Base-by-base conservation (phyloP, 1,284 basidiomycete species). In the Rugosomyces carneus region DNA sequence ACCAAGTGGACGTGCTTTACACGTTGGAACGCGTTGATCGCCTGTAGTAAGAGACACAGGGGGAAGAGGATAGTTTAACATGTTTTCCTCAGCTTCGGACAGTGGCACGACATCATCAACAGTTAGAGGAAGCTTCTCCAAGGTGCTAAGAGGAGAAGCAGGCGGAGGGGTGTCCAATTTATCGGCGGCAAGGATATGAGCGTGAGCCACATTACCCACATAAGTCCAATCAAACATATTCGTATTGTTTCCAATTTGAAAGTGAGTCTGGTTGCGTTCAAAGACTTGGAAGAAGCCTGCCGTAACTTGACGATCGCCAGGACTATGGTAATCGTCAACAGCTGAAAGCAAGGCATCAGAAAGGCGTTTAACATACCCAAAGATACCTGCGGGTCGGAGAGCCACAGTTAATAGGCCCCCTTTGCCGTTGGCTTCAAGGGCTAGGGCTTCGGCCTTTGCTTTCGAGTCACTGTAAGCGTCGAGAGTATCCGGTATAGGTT, bases 201-300 rank as follows among this genome's bases (percentile, higher is more conserved):
- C 95, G 59, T 90, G 81, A 0, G 93, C 94, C 51, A 96, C 87
- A 64, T 99, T 99, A 53, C 84, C 91, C 53, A 99, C 93, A 60
- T 97, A 98, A 1, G 95, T 98, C 84, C 91, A 97, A 68, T 99
- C 96, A 58, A 93, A 95, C 8, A 98, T 70, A 65, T 99, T 99
- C 51, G 75, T 80, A 70, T 98, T 98, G 66, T 87, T 75, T 38
- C 96, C 96, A 51, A 99, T 84, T 68, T 98, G 95, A 73, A 92
- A 90, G 54, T 90, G 83, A 1, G 93, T 93, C 66, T 95, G 89
- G 18, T 81, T 80, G 45, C 80, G 79, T 57, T 88, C 77, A 62
- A 93, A 86, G 5, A 89, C 92, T 51, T 86, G 71, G 65, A 86
- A 84, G 38, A 96, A 73, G 13, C 90, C 91, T 2, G 77, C 71